These are phyloP conservation scores for Candida lessepsii DNA, from an alignment of 805 yeast genomes.

Conservation along the genomic window DNA sequence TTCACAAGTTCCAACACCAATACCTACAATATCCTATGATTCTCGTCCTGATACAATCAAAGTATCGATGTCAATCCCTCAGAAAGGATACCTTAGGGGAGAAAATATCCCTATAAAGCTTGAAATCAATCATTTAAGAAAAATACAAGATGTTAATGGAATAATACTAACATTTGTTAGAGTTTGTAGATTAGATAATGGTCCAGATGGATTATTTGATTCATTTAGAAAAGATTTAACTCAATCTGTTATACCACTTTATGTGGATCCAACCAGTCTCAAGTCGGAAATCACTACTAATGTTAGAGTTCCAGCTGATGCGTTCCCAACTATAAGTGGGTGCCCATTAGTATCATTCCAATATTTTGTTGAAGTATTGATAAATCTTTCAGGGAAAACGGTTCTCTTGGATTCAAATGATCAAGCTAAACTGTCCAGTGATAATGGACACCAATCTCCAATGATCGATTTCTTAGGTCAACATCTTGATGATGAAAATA, in stretches of 20 bases:
- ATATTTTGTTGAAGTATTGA: constrained; percentile 78
- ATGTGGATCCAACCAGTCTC: constrained; percentile 66
- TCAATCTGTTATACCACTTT: constrained; percentile 74
- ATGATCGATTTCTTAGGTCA: constrained; percentile 12
- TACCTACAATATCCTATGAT: constrained; percentile 12
- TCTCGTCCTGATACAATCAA: constrained; percentile 30
- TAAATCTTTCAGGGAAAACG: constrained; percentile 70
- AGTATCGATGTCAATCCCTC: constrained; percentile 41
- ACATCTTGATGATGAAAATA: constrained; percentile 1
- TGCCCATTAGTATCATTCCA: constrained; percentile 75
- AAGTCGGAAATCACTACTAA: constrained; percentile 58
- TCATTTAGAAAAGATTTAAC: constrained; percentile 81
- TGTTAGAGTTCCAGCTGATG: constrained; percentile 75
- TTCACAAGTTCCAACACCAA: constrained; percentile 8
- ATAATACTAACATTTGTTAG: constrained; percentile 77
- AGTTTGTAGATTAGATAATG: constrained; percentile 63
- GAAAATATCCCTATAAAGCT: constrained; percentile 75
- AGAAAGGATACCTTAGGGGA: constrained; percentile 74
- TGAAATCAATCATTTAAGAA: constrained; percentile 64
- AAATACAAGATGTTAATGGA: constrained; percentile 67
- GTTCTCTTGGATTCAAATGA: constrained; percentile 27
- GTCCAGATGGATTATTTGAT: constrained; percentile 59
- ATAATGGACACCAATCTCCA: constrained; percentile 15
- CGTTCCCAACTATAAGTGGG: constrained; percentile 79
- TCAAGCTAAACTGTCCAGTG: constrained; percentile 10